Evolutionary conservation across 495 filamentous ascomycete species (phyloP).

Genomic region (Staphylotrichum tortipilum): DNA sequence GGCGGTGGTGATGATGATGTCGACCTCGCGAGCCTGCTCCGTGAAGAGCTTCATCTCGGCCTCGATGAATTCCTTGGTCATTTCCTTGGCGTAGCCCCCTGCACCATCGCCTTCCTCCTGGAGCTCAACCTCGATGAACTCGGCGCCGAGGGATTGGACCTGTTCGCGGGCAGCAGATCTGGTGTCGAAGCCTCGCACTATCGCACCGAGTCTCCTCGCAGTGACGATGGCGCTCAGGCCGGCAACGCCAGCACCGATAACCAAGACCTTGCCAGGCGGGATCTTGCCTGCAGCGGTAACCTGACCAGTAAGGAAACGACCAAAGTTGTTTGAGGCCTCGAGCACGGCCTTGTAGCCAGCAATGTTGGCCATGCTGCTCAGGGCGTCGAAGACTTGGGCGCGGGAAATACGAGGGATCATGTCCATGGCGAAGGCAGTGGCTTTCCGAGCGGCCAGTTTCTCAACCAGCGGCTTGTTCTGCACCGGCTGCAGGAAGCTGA

Average conservation of each 20-base stretch:
- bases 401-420: conserved; percentile 74
- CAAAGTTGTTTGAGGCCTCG: conserved; percentile 75
- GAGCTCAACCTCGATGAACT: conserved; percentile 78
- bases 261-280: conserved; percentile 71
- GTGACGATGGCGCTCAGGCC: conserved; percentile 75
- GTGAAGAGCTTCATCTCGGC: conserved; percentile 82
- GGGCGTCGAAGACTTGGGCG: conserved; percentile 72
- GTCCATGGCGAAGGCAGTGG: conserved; percentile 73
- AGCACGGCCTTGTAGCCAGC: conserved; percentile 79
- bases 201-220: conserved; percentile 70
- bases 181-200: conserved; percentile 77
- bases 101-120: conserved; percentile 73
- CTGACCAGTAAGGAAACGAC: conserved; percentile 72
- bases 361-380: conserved; percentile 82
- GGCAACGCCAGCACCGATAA: conserved; percentile 76
- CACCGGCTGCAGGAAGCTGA: conserved; percentile 66
- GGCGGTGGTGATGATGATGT: conserved; percentile 79
- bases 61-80: conserved; percentile 82
- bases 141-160: conserved; percentile 74
- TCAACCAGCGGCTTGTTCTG: conserved; percentile 65
- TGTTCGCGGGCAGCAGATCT: conserved; percentile 70
- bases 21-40: conserved; percentile 72
- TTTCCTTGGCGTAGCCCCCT: conserved; percentile 77
- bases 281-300: conserved; percentile 78
- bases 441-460: conserved; percentile 52